Evolutionary conservation across 208 protist genomes (phyloP).

Genomic region (Trypanosoma scelopori): DNA sequence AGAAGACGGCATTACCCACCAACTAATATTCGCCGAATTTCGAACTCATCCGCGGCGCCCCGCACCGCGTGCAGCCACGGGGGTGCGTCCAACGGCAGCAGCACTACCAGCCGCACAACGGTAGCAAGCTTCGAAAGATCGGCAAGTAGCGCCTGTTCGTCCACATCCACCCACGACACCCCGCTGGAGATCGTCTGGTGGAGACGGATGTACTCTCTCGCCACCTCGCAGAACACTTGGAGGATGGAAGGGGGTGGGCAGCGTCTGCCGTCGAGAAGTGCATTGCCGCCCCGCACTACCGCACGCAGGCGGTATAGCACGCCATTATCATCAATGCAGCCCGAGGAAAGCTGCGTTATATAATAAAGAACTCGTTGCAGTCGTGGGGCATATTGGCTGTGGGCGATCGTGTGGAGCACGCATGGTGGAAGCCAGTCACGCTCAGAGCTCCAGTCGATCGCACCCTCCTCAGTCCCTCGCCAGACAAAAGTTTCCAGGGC

Average conservation of each 20-base stretch:
- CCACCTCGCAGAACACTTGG: constrained; percentile 27
- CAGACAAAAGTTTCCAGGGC: constrained; percentile 18
- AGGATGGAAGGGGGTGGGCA: constrained; percentile 13
- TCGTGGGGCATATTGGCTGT: constrained; percentile 17
- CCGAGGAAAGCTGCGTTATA: constrained; percentile 28
- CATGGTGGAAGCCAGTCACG: constrained; percentile 17
- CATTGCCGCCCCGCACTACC: constrained; percentile 33
- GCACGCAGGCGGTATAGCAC: constrained; percentile 28
- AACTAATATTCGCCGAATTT: constrained; percentile 39
- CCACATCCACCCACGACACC: constrained; percentile 5
- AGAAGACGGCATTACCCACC: too few species aligned
- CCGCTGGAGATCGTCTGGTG: neutral
- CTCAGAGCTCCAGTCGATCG: constrained; percentile 12
- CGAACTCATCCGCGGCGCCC: constrained; percentile 49
- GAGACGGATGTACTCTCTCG: constrained; percentile 33
- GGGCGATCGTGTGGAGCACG: constrained; percentile 27
- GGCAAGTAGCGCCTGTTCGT: constrained; percentile 26
- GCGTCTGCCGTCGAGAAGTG: constrained; percentile 25
- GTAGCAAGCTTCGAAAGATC: constrained; percentile 41
- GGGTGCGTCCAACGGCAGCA: constrained; percentile 22
- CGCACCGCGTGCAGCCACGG: constrained; percentile 36
- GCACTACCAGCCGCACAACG: constrained; percentile 14
- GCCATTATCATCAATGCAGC: constrained; percentile 25
- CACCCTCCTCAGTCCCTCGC: neutral
- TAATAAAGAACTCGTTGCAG: constrained; percentile 17